phyloP scores from a whole-genome alignment of 805 yeast genomes.

The Candida vaughaniae region DNA sequence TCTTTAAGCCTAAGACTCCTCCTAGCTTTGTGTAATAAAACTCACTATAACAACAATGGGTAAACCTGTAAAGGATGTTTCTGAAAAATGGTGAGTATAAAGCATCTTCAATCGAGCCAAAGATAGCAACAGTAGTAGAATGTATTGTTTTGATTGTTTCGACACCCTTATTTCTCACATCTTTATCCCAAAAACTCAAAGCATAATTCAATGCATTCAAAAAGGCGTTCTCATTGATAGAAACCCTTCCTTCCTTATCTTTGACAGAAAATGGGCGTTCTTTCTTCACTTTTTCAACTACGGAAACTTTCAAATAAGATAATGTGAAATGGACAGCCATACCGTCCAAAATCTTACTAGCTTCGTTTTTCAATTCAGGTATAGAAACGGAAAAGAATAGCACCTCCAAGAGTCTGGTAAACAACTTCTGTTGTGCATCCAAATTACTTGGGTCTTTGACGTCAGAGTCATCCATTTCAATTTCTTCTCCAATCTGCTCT shows the following conservation, averaged over 20 bases:
- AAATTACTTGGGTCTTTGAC: constrained; percentile 50
- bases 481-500: constrained; percentile 33
- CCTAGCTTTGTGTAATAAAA: constrained; percentile 84
- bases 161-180: constrained; percentile 71
- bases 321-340: constrained; percentile 78
- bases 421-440: constrained; percentile 62
- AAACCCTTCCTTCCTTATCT: constrained; percentile 75
- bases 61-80: constrained; percentile 72
- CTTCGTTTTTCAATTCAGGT: constrained; percentile 69
- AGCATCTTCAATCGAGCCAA: constrained; percentile 65
- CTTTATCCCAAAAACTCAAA: constrained; percentile 69
- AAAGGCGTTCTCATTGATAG: constrained; percentile 66
- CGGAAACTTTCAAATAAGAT: constrained; percentile 70
- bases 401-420: constrained; percentile 63
- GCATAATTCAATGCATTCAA: constrained; percentile 78
- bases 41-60: constrained; percentile 91
- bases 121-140: constrained; percentile 59
- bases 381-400: constrained; percentile 75
- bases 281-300: constrained; percentile 64
- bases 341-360: constrained; percentile 57
- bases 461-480: constrained; percentile 40
- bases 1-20: constrained; percentile 79
- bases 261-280: constrained; percentile 70
- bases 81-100: constrained; percentile 74
- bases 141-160: constrained; percentile 62